These are phyloP conservation scores for Cryphonectria carpinicola DNA, from an alignment of 2,329 filamentous ascomycete genomes.

Conservation along the genomic window DNA sequence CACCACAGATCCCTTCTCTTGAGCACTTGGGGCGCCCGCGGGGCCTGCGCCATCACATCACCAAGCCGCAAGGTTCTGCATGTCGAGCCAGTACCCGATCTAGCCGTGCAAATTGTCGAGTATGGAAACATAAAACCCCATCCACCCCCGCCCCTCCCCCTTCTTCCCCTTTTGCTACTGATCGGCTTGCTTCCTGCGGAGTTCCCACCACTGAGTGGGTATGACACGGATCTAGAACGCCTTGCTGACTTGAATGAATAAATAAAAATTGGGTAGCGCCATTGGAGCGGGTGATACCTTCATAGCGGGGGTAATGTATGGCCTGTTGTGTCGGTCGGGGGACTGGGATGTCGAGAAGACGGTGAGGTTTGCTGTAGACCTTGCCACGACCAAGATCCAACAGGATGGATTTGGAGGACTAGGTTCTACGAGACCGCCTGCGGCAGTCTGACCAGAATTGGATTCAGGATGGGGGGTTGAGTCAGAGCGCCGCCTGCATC, in stretches of 20 bases:
- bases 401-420: slow-evolving; percentile 67
- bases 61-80: slow-evolving; percentile 33
- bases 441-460: slow-evolving; percentile 20
- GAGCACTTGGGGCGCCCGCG: slow-evolving; percentile 51
- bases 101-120: slow-evolving; percentile 58
- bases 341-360: slow-evolving; percentile 55
- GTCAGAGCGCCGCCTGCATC: slow-evolving; percentile 17
- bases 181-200: slow-evolving; percentile 5
- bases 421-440: slow-evolving; percentile 31
- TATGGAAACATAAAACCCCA: slow-evolving; percentile 43
- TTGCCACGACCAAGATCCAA: slow-evolving; percentile 71
- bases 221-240: slow-evolving; percentile 13
- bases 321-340: slow-evolving; percentile 52
- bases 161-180: slow-evolving; percentile 12
- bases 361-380: slow-evolving; percentile 59
- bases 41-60: slow-evolving; percentile 51
- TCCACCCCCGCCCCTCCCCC: slow-evolving; percentile 29
- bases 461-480: slow-evolving; percentile 12
- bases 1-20: slow-evolving; percentile 43
- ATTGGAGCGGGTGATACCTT: slow-evolving; percentile 79
- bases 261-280: slow-evolving; percentile 49
- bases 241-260: slow-evolving; percentile 15
- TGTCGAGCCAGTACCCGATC: slow-evolving; percentile 36
- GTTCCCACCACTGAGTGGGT: slow-evolving; percentile 11
- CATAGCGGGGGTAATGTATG: slow-evolving; percentile 71